Evolutionary conservation across 495 filamentous ascomycete genomes (phyloP).

Genomic region (Hypomontagnella monticulosa): DNA sequence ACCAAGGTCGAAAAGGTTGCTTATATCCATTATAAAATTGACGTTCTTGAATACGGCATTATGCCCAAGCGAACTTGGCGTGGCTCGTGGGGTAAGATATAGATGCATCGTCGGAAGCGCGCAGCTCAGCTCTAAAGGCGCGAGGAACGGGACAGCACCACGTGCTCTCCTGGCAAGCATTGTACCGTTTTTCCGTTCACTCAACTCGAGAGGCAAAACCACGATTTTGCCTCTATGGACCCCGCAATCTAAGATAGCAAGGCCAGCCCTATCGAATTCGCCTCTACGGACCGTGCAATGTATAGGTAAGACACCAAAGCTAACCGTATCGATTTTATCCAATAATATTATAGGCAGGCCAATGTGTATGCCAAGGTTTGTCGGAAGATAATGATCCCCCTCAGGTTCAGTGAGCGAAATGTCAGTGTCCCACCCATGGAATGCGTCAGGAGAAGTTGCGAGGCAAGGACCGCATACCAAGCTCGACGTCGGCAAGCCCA

Average conservation of each 20-base stretch:
- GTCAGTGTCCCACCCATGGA: background rate
- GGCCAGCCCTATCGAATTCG: no score
- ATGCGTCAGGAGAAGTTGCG: background rate
- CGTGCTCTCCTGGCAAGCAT: background rate
- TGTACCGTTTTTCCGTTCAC: background rate
- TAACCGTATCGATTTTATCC: no score
- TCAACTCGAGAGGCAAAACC: background rate
- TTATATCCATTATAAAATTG: background rate
- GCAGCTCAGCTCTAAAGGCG: no score
- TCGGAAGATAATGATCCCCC: conserved; percentile 1
- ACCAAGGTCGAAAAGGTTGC: background rate
- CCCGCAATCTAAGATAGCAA: conserved; percentile 2
- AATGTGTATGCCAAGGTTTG: conserved; percentile 4
- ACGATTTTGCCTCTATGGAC: background rate
- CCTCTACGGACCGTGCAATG: no score
- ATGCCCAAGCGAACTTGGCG: no score
- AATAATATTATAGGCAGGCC: no score
- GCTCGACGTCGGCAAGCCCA: background rate
- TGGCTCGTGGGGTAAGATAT: no score
- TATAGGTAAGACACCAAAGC: no score
- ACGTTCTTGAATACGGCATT: background rate
- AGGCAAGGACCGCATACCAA: background rate
- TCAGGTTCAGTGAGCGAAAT: background rate
- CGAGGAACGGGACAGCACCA: background rate
- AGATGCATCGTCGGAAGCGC: no score